A percentile compares a stretch with the other conserved stretches of the same genome.
Evolutionary conservation across 208 protist genomes (phyloP).

Genomic region (Angomonas ambiguus): DNA sequence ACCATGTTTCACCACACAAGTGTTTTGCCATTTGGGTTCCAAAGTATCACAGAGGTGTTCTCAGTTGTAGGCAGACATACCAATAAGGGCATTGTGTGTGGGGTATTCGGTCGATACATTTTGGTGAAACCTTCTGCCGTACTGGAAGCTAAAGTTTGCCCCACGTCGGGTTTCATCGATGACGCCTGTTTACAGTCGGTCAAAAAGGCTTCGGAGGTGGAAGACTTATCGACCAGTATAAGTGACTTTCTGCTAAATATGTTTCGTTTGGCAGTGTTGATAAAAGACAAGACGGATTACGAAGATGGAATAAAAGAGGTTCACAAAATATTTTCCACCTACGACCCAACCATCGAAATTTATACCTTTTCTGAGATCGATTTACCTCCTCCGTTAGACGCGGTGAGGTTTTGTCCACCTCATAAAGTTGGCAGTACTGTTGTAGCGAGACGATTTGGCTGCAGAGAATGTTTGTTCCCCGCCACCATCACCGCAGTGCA

Average conservation of each 20-base stretch:
- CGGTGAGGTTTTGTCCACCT: conserved; percentile 19
- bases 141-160: too few species aligned
- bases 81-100: conserved; percentile 39
- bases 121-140: conserved; percentile 32
- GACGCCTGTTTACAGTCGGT: too few species aligned
- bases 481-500: conserved; percentile 39
- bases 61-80: conserved; percentile 51
- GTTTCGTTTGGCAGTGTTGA: background rate
- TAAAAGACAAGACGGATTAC: background rate
- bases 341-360: background rate
- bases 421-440: conserved; percentile 48
- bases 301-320: background rate
- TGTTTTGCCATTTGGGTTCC: conserved; percentile 56
- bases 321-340: background rate
- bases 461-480: conserved; percentile 28
- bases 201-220: too few species aligned
- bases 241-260: background rate
- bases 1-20: conserved; percentile 49
- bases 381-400: background rate
- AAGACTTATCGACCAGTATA: too few species aligned
- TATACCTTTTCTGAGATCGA: background rate
- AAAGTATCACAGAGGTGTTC: conserved; percentile 42
- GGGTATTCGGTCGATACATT: conserved; percentile 18
- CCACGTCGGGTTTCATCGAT: too few species aligned
- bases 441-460: conserved; percentile 46